Base-by-base conservation (phyloP, 805 yeast species). In the Teunomyces barrocoloradensis region DNA sequence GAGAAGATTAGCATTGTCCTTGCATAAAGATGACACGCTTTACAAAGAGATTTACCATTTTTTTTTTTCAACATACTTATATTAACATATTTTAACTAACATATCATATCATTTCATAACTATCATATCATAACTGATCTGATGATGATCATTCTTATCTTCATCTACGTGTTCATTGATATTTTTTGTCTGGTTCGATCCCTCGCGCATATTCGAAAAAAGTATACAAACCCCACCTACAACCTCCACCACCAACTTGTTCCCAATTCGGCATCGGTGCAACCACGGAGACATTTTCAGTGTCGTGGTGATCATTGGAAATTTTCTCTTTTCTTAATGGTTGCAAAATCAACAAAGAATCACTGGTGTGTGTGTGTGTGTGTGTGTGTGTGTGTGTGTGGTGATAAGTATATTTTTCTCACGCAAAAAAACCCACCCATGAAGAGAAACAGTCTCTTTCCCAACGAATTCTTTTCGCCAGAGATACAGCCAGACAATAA, bases 1-100 rank as follows among this genome's bases (percentile, higher is more conserved):
- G 98, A 92, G 99, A 92, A 92, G 98, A 94, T 92, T 91, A 92
- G 98, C 98, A 94, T 95, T 96, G 97, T 97, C 98, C 98, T 97
- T 92, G 98, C 98, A 92, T 94, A 94, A 94, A 97, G 98, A 92
- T 92, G 98, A 91, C 97, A 95, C 97, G 97, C 97, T 91, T 85
- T 90, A 89, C 97, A 92, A 92, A 92, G 97, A 92, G 98, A 91
- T 92, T 89, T 87, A 81, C 73, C 75, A 73, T 78, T 84, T 86
- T 88, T 88, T 89, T 89, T 18, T 88, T 89, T 89, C 3, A 18
- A 18, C 20, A 18, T 18, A 18, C 3, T 3, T 18, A 18, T 3
- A n/a, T n/a, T n/a, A n/a, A n/a, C 20, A 18, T 18, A 18, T 18
- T 3, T 18, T 18, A 18, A 18, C 20, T 18, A 18, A 18, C 20